Percentiles rank a stretch among this genome's conserved stretches.
phyloP scores from a whole-genome alignment of 169 alveolate species.

The Plasmodium gonderi region DNA sequence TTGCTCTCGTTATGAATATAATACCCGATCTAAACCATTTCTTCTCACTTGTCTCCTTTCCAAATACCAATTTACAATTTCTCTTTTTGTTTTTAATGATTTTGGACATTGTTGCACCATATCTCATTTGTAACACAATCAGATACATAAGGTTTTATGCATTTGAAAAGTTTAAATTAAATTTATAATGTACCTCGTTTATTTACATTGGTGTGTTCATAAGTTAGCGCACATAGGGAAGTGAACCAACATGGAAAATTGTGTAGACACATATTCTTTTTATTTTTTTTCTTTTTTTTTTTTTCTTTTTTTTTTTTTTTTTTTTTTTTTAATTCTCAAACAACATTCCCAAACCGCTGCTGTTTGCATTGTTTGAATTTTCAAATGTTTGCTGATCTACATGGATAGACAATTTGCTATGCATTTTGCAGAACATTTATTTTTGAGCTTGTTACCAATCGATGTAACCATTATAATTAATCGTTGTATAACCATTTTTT shows the following conservation, averaged over 20 bases:
- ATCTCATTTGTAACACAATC: constrained; percentile 22
- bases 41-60: constrained; percentile 70
- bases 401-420: not conserved
- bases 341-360: not conserved
- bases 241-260: too few species aligned
- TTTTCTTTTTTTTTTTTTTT: too few species aligned
- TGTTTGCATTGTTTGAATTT: not conserved
- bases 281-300: not conserved
- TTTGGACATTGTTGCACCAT: constrained; percentile 37
- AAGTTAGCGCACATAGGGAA: too few species aligned
- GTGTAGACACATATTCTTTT: too few species aligned
- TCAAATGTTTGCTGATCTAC: not conserved
- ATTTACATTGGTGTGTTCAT: too few species aligned
- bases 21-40: constrained; percentile 49
- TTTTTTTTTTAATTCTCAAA: not conserved
- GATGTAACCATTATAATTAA: not conserved
- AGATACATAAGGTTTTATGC: constrained; percentile 6
- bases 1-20: constrained; percentile 35
- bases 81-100: constrained; percentile 42
- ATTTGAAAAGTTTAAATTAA: constrained; percentile 13
- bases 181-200: not conserved
- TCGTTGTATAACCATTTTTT: not conserved
- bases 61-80: constrained; percentile 9
- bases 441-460: not conserved
- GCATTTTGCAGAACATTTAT: not conserved